Conservation (phyloP, 495 filamentous ascomycete genomes). For the Pyrenula massariospora region DNA sequence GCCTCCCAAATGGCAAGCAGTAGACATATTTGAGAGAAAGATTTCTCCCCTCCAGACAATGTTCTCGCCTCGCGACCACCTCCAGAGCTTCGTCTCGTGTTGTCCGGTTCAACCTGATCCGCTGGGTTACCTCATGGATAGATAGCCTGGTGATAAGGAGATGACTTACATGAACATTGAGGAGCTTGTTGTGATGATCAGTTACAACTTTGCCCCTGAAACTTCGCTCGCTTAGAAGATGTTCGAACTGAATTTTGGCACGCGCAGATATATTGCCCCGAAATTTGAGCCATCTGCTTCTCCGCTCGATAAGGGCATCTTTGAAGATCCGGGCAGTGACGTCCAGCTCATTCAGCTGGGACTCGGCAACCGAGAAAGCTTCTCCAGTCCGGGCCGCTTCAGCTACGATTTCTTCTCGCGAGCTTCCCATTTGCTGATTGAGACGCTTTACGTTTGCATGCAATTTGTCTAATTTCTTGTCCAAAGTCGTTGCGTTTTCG, state of each 20-base stretch:
- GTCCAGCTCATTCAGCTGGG: conserved; percentile 35
- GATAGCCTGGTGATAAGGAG: background rate
- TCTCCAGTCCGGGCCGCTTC: conserved; percentile 31
- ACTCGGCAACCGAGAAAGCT: conserved; percentile 28
- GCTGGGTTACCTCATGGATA: background rate
- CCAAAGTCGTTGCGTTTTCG: conserved; percentile 52
- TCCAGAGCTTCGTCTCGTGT: conserved; percentile 46
- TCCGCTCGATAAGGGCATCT: conserved; percentile 54
- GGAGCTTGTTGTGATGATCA: conserved; percentile 57
- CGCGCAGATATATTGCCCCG: conserved; percentile 70
- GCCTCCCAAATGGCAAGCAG: conserved; percentile 92
- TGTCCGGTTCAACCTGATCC: conserved; percentile 61
- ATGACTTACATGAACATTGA: conserved; percentile 59
- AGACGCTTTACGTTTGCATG: conserved; percentile 38
- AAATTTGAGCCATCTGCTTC: conserved; percentile 69
- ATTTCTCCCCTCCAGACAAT: conserved; percentile 91
- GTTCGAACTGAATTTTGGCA: conserved; percentile 75
- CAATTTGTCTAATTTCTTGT: conserved; percentile 50
- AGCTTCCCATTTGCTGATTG: conserved; percentile 49
- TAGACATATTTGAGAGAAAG: conserved; percentile 91
- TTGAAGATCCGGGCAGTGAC: conserved; percentile 48
- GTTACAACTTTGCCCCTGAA: conserved; percentile 74
- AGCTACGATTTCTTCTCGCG: conserved; percentile 50
- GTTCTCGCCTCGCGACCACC: conserved; percentile 76
- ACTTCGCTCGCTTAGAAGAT: conserved; percentile 74